These are phyloP conservation scores for Neurospora africana DNA, from an alignment of 495 filamentous ascomycete genomes.

Conservation along the genomic window DNA sequence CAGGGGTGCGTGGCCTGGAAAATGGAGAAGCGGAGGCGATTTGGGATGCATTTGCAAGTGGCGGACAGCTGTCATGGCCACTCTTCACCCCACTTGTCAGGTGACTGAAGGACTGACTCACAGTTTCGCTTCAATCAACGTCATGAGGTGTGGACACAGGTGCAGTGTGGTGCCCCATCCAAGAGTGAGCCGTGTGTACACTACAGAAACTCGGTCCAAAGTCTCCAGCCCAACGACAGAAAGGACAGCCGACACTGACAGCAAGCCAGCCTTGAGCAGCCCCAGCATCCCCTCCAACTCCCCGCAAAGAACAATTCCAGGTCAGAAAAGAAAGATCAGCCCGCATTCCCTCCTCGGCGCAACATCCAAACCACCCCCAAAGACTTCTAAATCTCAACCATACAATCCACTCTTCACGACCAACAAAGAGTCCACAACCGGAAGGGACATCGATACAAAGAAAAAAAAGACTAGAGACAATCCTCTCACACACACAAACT, in stretches of 20 bases:
- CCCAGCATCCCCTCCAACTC: background rate
- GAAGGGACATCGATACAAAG: background rate
- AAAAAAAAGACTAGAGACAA: background rate
- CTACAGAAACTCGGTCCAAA: background rate
- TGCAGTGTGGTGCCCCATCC: background rate
- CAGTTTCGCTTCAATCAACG: conserved; percentile 16
- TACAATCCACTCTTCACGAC: background rate
- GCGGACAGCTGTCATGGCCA: conserved; percentile 2
- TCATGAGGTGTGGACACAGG: conserved; percentile 12
- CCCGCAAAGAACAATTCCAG: background rate
- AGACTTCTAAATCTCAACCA: background rate
- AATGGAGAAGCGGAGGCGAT: background rate
- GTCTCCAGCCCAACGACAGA: background rate
- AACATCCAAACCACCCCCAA: background rate
- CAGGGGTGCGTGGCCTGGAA: background rate
- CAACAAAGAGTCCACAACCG: background rate
- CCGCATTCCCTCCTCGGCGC: background rate
- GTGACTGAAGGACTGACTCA: conserved; percentile 22
- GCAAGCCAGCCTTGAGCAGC: background rate
- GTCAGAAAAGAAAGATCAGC: background rate
- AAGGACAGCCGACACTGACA: background rate
- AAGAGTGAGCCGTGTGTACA: background rate
- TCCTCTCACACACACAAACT: background rate
- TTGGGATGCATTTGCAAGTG: background rate
- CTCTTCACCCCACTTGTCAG: conserved; percentile 18